A percentile compares a stretch with the other conserved stretches of the same genome.
Conservation (phyloP, 148 eudicot genomes). For the Polygonum aviculare region DNA sequence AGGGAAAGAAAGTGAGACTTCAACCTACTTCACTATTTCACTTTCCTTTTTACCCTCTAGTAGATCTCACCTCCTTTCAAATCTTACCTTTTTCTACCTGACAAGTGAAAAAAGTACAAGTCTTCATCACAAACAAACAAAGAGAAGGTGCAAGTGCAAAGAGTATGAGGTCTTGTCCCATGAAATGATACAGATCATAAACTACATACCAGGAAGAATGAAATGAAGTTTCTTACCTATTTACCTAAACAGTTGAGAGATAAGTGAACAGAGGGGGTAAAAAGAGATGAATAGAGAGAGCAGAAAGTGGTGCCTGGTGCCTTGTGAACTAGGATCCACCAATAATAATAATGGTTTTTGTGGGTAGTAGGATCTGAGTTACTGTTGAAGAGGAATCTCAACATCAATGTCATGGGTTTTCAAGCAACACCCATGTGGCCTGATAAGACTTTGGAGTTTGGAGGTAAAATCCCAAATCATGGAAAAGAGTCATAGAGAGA, state of each 20-base stretch:
- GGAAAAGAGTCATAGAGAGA: not conserved
- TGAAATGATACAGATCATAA: not conserved
- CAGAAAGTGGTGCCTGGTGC: slow-evolving; percentile 8
- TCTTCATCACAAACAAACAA: not conserved
- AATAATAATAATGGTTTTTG: not conserved
- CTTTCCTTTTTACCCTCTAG: not conserved
- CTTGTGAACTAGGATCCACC: slow-evolving; percentile 1
- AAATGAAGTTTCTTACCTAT: not conserved
- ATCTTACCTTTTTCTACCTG: not conserved
- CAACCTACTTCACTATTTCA: not conserved
- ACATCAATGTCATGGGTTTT: slow-evolving; percentile 7
- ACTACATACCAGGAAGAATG: not conserved
- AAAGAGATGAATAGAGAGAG: not conserved
- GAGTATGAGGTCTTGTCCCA: slow-evolving; percentile 8
- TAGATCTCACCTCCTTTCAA: slow-evolving; percentile 1
- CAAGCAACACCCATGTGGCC: slow-evolving; percentile 8
- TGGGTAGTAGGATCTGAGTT: slow-evolving; percentile 6
- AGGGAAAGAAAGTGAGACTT: not conserved
- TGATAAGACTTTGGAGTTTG: slow-evolving; percentile 1
- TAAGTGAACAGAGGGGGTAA: not conserved
- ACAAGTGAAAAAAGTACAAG: not conserved
- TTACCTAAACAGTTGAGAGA: slow-evolving; percentile 5
- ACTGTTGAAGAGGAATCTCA: slow-evolving; percentile 4
- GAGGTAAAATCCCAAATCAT: not conserved
- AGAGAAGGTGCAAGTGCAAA: not conserved